phyloP scores from a whole-genome alignment of 768 basidiomycete genomes.

The Porphyrellus cyaneotinctus region DNA sequence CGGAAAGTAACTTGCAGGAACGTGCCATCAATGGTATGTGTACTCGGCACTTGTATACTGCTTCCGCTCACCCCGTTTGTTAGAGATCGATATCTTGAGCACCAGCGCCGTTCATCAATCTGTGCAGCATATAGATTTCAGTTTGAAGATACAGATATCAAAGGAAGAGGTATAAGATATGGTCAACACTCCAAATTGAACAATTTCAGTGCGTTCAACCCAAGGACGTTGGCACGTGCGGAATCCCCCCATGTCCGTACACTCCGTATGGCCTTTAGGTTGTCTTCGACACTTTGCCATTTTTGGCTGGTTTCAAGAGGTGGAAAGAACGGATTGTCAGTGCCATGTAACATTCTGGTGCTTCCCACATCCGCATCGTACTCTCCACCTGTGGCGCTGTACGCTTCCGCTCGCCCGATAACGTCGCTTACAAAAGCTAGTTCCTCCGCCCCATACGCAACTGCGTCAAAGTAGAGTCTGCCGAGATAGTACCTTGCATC shows the following conservation, averaged over 20 bases:
- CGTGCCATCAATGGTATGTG: conserved; percentile 76
- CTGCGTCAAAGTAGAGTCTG: conserved; percentile 77
- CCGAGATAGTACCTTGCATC: conserved; percentile 84
- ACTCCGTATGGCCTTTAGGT: conserved; percentile 68
- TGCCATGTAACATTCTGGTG: conserved; percentile 70
- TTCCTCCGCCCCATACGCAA: conserved; percentile 87
- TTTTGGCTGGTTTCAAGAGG: conserved; percentile 63
- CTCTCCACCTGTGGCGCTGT: conserved; percentile 35
- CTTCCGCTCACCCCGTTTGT: conserved; percentile 1
- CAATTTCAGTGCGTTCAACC: conserved; percentile 67
- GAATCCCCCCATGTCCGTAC: conserved; percentile 41
- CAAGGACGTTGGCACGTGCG: conserved; percentile 60
- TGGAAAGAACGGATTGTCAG: conserved; percentile 91
- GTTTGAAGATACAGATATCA: conserved; percentile 86
- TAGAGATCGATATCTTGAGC: conserved; percentile 94
- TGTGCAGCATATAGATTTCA: conserved; percentile 93
- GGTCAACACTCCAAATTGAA: conserved; percentile 46
- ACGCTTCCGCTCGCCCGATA: conserved; percentile 55
- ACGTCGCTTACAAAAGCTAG: conserved; percentile 72
- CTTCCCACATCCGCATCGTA: conserved; percentile 42
- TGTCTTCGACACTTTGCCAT: conserved; percentile 85
- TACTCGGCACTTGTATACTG: not conserved
- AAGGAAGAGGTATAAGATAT: conserved; percentile 26
- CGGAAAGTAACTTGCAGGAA: conserved; percentile 77
- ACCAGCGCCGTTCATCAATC: conserved; percentile 90